Base-by-base conservation (phyloP, 768 basidiomycete species). In the Mrakia hoshinonis region DNA sequence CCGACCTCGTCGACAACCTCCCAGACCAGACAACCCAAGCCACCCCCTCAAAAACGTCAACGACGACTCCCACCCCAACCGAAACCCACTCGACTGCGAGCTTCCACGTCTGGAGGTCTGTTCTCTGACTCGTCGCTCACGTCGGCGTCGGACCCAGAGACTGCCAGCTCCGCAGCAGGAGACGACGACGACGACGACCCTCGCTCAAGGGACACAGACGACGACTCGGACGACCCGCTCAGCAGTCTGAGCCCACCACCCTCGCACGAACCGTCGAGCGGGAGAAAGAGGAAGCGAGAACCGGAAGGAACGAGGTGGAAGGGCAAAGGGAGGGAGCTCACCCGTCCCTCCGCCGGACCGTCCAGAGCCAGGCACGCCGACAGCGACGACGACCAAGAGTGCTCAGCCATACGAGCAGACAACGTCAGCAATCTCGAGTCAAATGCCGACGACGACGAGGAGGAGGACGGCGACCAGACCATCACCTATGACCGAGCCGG, bases 241-340 rank as follows among this genome's bases (percentile, higher is more conserved):
- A 29, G 24, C n/a, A 66, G 64, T 36, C 31, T 51, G 20, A 66
- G 64, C 48, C 64, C 64, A 3, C 64, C 64, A 11, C 48, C 64
- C 3, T 66, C 64, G 46, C 47, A 48, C 26, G n/a, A 26, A 22
- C 49, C 49, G n/a, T 34, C 55, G 67, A 46, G 54, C 15, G 54
- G 52, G 22, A 55, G 43, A 38, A 68, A 68, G 58, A 31, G 67
- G 47, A 68, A 68, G 31, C 22, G 67, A 68, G 54, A 10, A 12
- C 4, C 24, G n/a, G 47, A 20, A 36, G 67, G 51, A 55, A 24
- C 29, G 1, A 15, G 54, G 22, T 38, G 58, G 58, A 61, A 61
- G 58, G 58, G 58, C 1, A 34, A 61, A n/a, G 58, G 34, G 36
- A 61, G 58, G n/a, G 7, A 43, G 43, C 26, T n/a, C 11, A 39